These are phyloP conservation scores for Cercospora sojina DNA, from an alignment of 2,329 filamentous ascomycete genomes.

Conservation along the genomic window DNA sequence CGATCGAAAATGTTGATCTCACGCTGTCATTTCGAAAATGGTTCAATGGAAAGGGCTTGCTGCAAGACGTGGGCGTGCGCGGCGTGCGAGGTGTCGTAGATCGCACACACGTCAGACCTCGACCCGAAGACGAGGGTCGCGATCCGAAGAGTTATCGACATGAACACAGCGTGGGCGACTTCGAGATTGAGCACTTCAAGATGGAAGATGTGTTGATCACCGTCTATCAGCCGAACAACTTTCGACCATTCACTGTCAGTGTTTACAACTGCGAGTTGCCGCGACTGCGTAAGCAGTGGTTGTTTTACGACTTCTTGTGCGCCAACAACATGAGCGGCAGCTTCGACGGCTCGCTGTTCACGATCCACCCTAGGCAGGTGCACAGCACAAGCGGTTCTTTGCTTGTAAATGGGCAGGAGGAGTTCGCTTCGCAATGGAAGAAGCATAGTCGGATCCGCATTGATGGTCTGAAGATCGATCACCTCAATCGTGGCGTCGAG, in stretches of 20 bases:
- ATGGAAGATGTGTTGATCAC: slow-evolving; percentile 91
- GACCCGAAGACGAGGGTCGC: slow-evolving; percentile 60
- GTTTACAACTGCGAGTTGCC: slow-evolving; percentile 95
- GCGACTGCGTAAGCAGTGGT: slow-evolving; percentile 88
- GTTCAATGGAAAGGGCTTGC: slow-evolving; percentile 93
- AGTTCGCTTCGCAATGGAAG: slow-evolving; percentile 78
- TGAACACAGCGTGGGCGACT: slow-evolving; percentile 85
- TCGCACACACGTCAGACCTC: slow-evolving; percentile 71
- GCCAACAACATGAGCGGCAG: slow-evolving; percentile 96
- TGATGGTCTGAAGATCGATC: slow-evolving; percentile 90
- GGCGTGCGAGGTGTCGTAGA: slow-evolving; percentile 92
- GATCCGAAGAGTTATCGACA: slow-evolving; percentile 88
- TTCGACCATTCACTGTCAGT: slow-evolving; percentile 92
- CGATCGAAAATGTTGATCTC: slow-evolving; percentile 92
- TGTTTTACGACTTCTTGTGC: slow-evolving; percentile 95
- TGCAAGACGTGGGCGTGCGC: slow-evolving; percentile 90
- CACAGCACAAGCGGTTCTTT: slow-evolving; percentile 72
- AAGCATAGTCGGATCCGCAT: slow-evolving; percentile 92
- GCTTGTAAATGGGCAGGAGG: slow-evolving; percentile 56
- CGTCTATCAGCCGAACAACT: slow-evolving; percentile 82
- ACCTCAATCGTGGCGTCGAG: slow-evolving; percentile 87
- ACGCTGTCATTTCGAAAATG: slow-evolving; percentile 97
- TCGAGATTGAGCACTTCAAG: slow-evolving; percentile 95
- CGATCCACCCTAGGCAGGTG: slow-evolving; percentile 89
- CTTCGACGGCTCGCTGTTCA: slow-evolving; percentile 93